Evolutionary conservation across 192 early-diverging fungal genomes (phyloP).

Genomic region (Coemansia sp.): DNA sequence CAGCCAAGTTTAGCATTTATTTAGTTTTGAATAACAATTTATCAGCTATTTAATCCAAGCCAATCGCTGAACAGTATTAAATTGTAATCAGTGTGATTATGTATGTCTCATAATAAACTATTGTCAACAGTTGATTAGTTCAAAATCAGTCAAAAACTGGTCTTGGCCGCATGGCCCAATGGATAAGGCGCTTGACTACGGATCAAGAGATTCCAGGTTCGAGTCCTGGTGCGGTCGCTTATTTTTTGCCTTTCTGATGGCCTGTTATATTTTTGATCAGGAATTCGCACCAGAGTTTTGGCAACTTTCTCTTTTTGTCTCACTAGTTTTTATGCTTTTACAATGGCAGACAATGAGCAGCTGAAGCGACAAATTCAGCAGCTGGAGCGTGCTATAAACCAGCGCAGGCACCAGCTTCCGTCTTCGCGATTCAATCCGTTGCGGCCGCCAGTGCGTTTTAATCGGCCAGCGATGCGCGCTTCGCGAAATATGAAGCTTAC

Average conservation of each 20-base stretch:
- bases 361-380: slow-evolving; percentile 32
- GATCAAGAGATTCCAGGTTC: slow-evolving; percentile 57
- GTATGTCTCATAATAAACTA: too few relatives aligned
- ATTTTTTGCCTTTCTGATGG: slow-evolving; percentile 4
- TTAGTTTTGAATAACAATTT: background rate
- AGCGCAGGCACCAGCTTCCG: slow-evolving; percentile 12
- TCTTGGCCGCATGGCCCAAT: slow-evolving; percentile 47
- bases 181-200: slow-evolving; percentile 57
- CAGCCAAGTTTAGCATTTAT: background rate
- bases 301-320: too few relatives aligned
- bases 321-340: background rate
- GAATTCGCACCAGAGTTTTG: background rate
- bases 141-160: too few relatives aligned
- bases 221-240: slow-evolving; percentile 47
- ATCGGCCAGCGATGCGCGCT: slow-evolving; percentile 2
- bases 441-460: slow-evolving; percentile 8
- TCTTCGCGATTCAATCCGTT: slow-evolving; percentile 24
- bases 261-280: background rate
- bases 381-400: slow-evolving; percentile 26
- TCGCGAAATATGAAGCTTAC: slow-evolving; percentile 51
- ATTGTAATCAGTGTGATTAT: background rate
- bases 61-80: background rate
- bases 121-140: too few relatives aligned
- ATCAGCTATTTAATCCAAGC: background rate
- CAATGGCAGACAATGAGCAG: slow-evolving; percentile 25